Conservation (phyloP, 2,329 filamentous ascomycete species). For the Ceratocystis huliohia region DNA sequence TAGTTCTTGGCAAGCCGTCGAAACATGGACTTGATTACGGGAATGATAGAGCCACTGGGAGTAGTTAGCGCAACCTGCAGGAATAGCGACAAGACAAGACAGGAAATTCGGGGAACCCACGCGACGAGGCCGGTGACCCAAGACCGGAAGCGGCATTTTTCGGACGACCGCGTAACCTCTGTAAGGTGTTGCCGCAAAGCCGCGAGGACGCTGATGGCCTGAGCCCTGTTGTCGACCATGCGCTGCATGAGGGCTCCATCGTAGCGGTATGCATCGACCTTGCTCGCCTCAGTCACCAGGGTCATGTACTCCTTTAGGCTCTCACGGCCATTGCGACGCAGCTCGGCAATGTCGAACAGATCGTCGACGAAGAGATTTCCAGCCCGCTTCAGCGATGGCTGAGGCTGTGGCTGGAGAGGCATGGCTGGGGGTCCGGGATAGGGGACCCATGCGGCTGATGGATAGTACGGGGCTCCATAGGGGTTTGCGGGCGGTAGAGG, state of each 20-base stretch:
- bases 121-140: constrained; percentile 20
- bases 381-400: neutral
- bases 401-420: constrained; percentile 1
- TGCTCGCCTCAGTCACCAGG: neutral
- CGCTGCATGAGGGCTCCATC: constrained; percentile 8
- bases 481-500: neutral
- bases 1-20: constrained; percentile 14
- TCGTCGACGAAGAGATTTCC: constrained; percentile 6
- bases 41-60: constrained; percentile 19
- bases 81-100: constrained; percentile 19
- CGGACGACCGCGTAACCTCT: constrained; percentile 17
- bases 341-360: constrained; percentile 8
- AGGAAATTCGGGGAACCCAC: constrained; percentile 21
- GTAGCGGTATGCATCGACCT: constrained; percentile 6
- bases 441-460: neutral
- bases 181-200: constrained; percentile 14
- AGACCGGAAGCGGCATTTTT: constrained; percentile 20
- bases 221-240: constrained; percentile 4
- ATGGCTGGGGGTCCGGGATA: neutral
- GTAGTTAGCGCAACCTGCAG: constrained; percentile 21
- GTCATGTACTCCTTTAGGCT: constrained; percentile 11
- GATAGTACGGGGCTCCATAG: constrained; percentile 1
- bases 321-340: constrained; percentile 10
- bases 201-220: constrained; percentile 11
- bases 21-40: constrained; percentile 19